Base-by-base conservation (phyloP, 306 rosid species). In the Trichosanthes cucumerina region DNA sequence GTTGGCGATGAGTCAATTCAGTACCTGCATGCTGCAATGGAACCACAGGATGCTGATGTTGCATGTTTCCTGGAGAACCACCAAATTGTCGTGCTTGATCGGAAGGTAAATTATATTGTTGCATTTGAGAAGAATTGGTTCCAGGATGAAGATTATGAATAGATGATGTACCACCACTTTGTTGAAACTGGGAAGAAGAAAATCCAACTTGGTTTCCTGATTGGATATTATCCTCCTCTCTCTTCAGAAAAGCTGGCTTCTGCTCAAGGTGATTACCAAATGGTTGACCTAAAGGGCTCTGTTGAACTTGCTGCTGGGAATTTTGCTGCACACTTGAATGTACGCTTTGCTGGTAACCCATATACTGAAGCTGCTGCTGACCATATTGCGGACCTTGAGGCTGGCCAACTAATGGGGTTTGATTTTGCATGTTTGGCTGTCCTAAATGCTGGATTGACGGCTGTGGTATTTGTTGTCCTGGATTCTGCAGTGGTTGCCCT, bases 141-240 rank as follows among this genome's bases (percentile, higher is more conserved):
- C 89, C 97, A 36, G 84, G 60, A 79, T 90, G 86, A 81, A 83
- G 58, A 36, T 80, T 95, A 82, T 85, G 91, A 83, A 54, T 85
- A 66, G 91, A 83, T 80, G 92, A 81, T 80, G 66, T 80, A 38
- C 76, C 77, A 28, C 87, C 89, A 50, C 84, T 82, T 57, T 86
- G 97, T 78, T 86, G 92, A 87, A 87, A 89, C 83, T 79, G 91
- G 11, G 96, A 87, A 74, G 98, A 90, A 6, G 98, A 89, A 86
- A 82, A 84, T 57, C 90, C 93, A 74, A 88, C 87, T 79, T 90
- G 99, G 66, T 79, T 86, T 81, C 92, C 89, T 79, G 82, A 86
- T 78, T 89, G 92, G 78, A 86, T 85, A 76, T 91, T 96, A 5
- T 75, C 78, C 69, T 95, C 97, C 76, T 92, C 97, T 49, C 77